phyloP scores from a whole-genome alignment of 2,329 filamentous ascomycete genomes.

The Aspergillus ibericus region DNA sequence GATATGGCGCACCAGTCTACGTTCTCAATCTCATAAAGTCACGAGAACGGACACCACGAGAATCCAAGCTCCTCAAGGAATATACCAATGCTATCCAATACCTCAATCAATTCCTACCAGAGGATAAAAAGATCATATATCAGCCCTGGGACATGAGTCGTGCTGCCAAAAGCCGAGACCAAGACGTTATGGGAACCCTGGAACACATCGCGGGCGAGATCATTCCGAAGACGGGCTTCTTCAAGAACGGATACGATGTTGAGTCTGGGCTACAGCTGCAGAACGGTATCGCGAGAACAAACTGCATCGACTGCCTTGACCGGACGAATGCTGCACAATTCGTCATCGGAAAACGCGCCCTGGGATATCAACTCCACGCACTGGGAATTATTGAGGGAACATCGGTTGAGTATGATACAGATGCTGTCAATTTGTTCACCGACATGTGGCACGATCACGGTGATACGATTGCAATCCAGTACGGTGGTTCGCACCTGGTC shows the following conservation, averaged over 20 bases:
- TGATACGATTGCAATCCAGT: slow-evolving; percentile 96
- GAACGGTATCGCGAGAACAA: slow-evolving; percentile 90
- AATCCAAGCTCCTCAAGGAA: slow-evolving; percentile 85
- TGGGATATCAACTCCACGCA: slow-evolving; percentile 88
- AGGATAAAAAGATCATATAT: slow-evolving; percentile 82
- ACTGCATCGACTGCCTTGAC: slow-evolving; percentile 97
- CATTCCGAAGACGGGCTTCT: slow-evolving; percentile 83
- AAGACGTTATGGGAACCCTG: slow-evolving; percentile 90
- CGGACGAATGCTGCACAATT: slow-evolving; percentile 97
- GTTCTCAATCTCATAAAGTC: slow-evolving; percentile 89
- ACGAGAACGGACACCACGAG: slow-evolving; percentile 81
- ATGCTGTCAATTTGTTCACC: slow-evolving; percentile 93
- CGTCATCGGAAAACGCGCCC: slow-evolving; percentile 89
- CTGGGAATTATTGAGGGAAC: slow-evolving; percentile 81
- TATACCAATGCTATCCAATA: slow-evolving; percentile 87
- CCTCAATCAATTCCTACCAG: slow-evolving; percentile 88
- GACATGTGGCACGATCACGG: slow-evolving; percentile 99
- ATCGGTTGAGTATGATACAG: slow-evolving; percentile 86
- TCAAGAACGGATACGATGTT: slow-evolving; percentile 80
- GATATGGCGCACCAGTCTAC: slow-evolving; percentile 90
- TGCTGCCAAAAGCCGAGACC: slow-evolving; percentile 85
- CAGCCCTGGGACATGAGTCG: slow-evolving; percentile 98
- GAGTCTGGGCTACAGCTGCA: slow-evolving; percentile 70
- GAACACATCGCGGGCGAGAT: slow-evolving; percentile 89
- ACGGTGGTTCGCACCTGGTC: slow-evolving; percentile 93